phyloP scores from a whole-genome alignment of 768 basidiomycete genomes.

The Trametes cingulata region DNA sequence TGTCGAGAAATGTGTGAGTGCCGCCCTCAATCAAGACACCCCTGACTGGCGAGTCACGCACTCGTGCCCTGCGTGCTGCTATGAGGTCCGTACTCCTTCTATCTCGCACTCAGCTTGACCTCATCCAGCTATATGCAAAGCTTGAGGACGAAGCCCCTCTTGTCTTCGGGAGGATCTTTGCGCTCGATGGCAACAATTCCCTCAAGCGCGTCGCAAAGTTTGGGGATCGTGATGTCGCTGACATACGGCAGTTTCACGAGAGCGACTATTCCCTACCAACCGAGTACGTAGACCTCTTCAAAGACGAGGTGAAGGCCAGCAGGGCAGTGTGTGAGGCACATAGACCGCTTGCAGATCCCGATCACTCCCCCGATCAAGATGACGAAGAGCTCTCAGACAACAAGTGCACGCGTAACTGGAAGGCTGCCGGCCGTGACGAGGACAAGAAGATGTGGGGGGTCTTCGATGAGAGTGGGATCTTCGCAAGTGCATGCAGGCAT shows the following conservation, averaged over 20 bases:
- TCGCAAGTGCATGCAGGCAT: conserved; percentile 27
- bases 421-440: conserved; percentile 29
- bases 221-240: conserved; percentile 21
- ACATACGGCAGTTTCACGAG: conserved; percentile 21
- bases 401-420: conserved; percentile 35
- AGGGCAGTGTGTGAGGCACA: too few species aligned
- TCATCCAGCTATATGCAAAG: conserved; percentile 15
- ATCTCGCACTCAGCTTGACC: neutral
- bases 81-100: conserved; percentile 27
- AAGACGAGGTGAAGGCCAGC: conserved; percentile 31
- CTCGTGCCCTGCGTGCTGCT: conserved; percentile 39
- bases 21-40: conserved; percentile 29
- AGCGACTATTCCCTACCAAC: conserved; percentile 31
- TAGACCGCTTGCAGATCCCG: too few species aligned
- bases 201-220: conserved; percentile 27
- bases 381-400: conserved; percentile 20
- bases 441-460: conserved; percentile 37
- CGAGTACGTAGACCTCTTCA: conserved; percentile 32
- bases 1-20: conserved; percentile 27
- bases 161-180: neutral
- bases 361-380: too few species aligned
- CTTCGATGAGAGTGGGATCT: conserved; percentile 41
- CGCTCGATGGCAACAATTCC: neutral
- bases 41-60: conserved; percentile 37
- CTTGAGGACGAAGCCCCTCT: conserved; percentile 33